These are phyloP conservation scores for Lasiodiplodia gonubiensis DNA, from an alignment of 2,329 filamentous ascomycete genomes.

Conservation along the genomic window DNA sequence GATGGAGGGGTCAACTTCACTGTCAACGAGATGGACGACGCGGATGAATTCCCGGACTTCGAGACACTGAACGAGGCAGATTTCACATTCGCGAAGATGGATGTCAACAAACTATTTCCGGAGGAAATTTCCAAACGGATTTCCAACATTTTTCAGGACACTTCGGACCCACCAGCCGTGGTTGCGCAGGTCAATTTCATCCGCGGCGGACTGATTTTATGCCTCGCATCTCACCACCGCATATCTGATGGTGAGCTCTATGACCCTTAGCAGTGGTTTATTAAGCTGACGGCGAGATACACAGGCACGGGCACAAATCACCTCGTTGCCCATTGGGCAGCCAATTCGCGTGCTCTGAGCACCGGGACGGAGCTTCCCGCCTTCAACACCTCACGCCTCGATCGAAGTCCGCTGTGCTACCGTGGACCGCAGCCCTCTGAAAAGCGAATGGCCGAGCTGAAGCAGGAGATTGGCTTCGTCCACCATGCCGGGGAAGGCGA, in stretches of 20 bases:
- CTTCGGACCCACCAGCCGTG: constrained; percentile 25
- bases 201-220: constrained; percentile 37
- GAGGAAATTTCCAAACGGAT: constrained; percentile 26
- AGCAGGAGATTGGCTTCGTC: neutral
- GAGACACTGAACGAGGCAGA: constrained; percentile 31
- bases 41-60: constrained; percentile 31
- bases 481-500: neutral
- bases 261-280: neutral
- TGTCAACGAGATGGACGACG: constrained; percentile 29
- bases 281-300: neutral
- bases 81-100: constrained; percentile 29
- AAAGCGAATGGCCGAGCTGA: neutral
- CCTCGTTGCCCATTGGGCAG: constrained; percentile 37
- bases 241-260: constrained; percentile 31
- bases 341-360: constrained; percentile 33
- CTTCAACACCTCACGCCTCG: constrained; percentile 19
- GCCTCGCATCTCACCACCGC: constrained; percentile 37
- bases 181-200: constrained; percentile 40
- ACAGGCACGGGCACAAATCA: constrained; percentile 36
- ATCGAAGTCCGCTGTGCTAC: constrained; percentile 13
- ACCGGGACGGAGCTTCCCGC: constrained; percentile 30
- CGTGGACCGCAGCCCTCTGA: neutral
- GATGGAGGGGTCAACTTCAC: constrained; percentile 30
- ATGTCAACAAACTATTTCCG: constrained; percentile 26
- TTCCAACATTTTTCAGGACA: neutral